phyloP scores from a whole-genome alignment of 345 rosid genomes.

The Stellera chamaejasme region DNA sequence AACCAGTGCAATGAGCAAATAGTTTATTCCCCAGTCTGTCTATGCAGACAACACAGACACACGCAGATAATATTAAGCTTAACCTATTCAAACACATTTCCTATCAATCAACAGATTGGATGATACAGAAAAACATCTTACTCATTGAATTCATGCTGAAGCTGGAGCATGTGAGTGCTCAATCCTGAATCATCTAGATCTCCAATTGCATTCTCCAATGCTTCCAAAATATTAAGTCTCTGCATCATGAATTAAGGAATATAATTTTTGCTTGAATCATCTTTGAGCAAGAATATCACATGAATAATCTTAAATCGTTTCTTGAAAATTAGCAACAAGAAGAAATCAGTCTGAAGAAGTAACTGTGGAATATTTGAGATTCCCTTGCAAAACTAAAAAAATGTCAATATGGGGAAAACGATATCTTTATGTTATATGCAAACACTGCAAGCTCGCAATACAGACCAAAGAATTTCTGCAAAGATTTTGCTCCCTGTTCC shows the following conservation, averaged over 20 bases:
- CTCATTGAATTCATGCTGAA: constrained; percentile 89
- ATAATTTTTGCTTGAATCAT: constrained; percentile 3
- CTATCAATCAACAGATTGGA: background rate
- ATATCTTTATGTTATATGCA: background rate
- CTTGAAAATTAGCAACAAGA: too few relatives aligned
- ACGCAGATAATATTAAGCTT: too few relatives aligned
- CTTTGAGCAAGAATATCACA: background rate
- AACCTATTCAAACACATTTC: too few relatives aligned
- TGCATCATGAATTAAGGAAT: constrained; percentile 24
- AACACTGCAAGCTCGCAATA: background rate
- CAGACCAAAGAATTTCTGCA: too few relatives aligned
- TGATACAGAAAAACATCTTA: constrained; percentile 26
- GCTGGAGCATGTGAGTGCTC: constrained; percentile 29
- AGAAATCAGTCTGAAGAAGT: too few relatives aligned
- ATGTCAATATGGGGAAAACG: background rate
- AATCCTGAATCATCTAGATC: constrained; percentile 28
- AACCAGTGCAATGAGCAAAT: too few relatives aligned
- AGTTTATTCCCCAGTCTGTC: too few relatives aligned
- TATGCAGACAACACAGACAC: too few relatives aligned
- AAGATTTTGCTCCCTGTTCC: too few relatives aligned
- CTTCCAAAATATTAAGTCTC: constrained; percentile 78
- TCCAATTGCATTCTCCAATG: constrained; percentile 53
- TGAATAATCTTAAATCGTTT: background rate
- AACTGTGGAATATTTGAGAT: background rate
- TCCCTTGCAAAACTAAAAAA: background rate